These are phyloP conservation scores for Sclerotiophoma versabilis DNA, from an alignment of 2,329 filamentous ascomycete genomes.

Conservation along the genomic window DNA sequence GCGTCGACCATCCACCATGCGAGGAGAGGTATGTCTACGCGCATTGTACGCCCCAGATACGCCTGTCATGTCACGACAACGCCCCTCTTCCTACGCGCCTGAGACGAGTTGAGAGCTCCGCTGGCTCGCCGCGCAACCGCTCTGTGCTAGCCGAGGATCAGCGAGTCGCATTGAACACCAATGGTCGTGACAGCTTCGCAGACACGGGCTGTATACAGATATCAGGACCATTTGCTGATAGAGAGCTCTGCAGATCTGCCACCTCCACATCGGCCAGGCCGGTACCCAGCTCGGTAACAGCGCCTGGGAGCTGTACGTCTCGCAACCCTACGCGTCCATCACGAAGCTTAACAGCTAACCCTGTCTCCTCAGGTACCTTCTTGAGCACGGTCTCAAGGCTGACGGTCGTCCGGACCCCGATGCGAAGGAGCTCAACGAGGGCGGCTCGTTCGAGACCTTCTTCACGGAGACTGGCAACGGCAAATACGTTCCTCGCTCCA, in stretches of 20 bases:
- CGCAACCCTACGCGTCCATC: conserved; percentile 13
- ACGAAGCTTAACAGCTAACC: conserved; percentile 28
- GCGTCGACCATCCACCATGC: conserved; percentile 45
- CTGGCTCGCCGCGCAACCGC: conserved; percentile 2
- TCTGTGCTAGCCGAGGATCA: conserved; percentile 7
- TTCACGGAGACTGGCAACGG: conserved; percentile 75
- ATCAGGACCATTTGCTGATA: conserved; percentile 22
- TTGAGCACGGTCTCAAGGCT: conserved; percentile 72
- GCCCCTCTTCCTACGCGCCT: conserved; percentile 18
- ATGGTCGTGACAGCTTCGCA: neutral
- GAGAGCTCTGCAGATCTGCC: conserved; percentile 61
- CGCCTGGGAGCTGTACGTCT: conserved; percentile 75
- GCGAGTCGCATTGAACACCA: conserved; percentile 7
- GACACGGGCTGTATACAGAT: neutral
- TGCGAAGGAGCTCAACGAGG: conserved; percentile 65
- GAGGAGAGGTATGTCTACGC: conserved; percentile 49
- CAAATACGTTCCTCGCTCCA: conserved; percentile 75
- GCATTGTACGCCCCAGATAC: conserved; percentile 30
- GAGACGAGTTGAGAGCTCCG: conserved; percentile 13
- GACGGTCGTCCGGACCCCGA: conserved; percentile 71
- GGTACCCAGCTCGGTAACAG: conserved; percentile 77
- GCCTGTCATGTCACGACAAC: conserved; percentile 21
- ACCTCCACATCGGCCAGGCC: conserved; percentile 74
- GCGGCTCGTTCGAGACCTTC: conserved; percentile 74
- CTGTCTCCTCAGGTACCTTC: conserved; percentile 65